A percentile compares a stretch with the other conserved stretches of the same genome.
Evolutionary conservation across 2,329 filamentous ascomycete genomes (phyloP).

Genomic region (Aureobasidium leucospermi): DNA sequence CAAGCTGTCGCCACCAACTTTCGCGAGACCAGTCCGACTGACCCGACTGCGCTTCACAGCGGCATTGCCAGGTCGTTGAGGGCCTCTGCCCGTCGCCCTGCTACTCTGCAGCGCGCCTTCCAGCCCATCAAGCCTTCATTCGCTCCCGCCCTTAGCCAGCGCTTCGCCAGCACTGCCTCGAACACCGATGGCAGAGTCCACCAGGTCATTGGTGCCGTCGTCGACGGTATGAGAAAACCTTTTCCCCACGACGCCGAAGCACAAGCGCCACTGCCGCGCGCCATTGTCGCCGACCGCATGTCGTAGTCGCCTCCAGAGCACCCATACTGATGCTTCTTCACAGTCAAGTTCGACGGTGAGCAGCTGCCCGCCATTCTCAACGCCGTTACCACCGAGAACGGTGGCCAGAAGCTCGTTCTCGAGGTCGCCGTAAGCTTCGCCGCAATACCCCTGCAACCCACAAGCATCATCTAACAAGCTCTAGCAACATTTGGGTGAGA

Average conservation of each 20-base stretch:
- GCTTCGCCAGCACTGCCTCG: slow-evolving; percentile 53
- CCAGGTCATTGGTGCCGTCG: slow-evolving; percentile 96
- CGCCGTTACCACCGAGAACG: slow-evolving; percentile 85
- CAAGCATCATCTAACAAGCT: slow-evolving; percentile 21
- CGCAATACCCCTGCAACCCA: slow-evolving; percentile 20
- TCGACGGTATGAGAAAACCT: slow-evolving; percentile 66
- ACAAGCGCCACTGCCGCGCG: slow-evolving; percentile 10
- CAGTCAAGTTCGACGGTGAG: slow-evolving; percentile 94
- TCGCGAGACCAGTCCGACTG: slow-evolving; percentile 16
- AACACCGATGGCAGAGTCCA: slow-evolving; percentile 55
- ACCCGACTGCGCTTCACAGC: slow-evolving; percentile 42
- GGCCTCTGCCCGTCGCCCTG: slow-evolving; percentile 52
- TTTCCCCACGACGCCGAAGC: slow-evolving; percentile 16
- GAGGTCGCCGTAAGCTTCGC: slow-evolving; percentile 78
- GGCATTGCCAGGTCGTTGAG: slow-evolving; percentile 59
- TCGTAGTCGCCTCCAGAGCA: neutral
- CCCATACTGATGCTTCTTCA: slow-evolving; percentile 18
- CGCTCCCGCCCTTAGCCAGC: slow-evolving; percentile 51
- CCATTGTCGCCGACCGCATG: neutral
- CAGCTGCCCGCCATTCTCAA: slow-evolving; percentile 97
- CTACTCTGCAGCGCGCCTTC: slow-evolving; percentile 49
- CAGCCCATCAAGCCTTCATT: slow-evolving; percentile 51
- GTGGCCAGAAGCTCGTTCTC: slow-evolving; percentile 87
- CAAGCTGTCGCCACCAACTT: slow-evolving; percentile 20
- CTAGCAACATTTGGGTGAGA: slow-evolving; percentile 99